Conservation (phyloP, 1,284 basidiomycete species). For the Microbotryomycetes sp. region DNA sequence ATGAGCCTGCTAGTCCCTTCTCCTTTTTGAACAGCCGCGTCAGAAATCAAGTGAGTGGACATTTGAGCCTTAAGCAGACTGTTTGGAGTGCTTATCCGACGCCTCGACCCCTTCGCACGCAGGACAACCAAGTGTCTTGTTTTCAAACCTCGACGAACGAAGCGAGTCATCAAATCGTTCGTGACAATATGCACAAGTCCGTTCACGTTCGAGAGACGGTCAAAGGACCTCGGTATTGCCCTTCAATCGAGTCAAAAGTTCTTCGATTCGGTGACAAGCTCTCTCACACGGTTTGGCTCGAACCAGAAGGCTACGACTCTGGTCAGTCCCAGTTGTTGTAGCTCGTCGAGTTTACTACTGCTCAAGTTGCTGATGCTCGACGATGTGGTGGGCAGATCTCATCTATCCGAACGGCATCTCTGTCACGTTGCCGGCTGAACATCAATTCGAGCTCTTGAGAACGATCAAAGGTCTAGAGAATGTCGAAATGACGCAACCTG, state of each 20-base stretch:
- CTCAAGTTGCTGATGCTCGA: background rate
- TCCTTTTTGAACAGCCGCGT: slow-evolving; percentile 44
- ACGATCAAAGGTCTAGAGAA: slow-evolving; percentile 77
- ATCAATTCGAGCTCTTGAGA: slow-evolving; percentile 70
- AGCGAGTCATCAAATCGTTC: slow-evolving; percentile 64
- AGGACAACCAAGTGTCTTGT: slow-evolving; percentile 67
- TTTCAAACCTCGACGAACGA: slow-evolving; percentile 67
- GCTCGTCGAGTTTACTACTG: background rate
- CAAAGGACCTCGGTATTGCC: slow-evolving; percentile 85
- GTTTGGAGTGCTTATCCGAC: background rate
- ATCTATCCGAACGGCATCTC: slow-evolving; percentile 88
- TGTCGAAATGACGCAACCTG: slow-evolving; percentile 70
- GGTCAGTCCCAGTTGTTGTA: slow-evolving; percentile 46
- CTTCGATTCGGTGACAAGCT: slow-evolving; percentile 66
- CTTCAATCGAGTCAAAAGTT: slow-evolving; percentile 81
- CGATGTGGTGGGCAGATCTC: slow-evolving; percentile 50
- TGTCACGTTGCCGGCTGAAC: slow-evolving; percentile 73
- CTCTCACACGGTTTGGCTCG: slow-evolving; percentile 74
- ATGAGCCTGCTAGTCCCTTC: slow-evolving; percentile 34
- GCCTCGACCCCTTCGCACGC: background rate
- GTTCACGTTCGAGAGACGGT: slow-evolving; percentile 80
- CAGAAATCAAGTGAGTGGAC: slow-evolving; percentile 45
- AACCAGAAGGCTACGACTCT: slow-evolving; percentile 83
- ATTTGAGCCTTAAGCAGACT: background rate
- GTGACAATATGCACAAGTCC: slow-evolving; percentile 64